A percentile compares a stretch with the other conserved stretches of the same genome.
These are phyloP conservation scores for Ramaria sp. DNA, from an alignment of 768 basidiomycete species.

Conservation along the genomic window DNA sequence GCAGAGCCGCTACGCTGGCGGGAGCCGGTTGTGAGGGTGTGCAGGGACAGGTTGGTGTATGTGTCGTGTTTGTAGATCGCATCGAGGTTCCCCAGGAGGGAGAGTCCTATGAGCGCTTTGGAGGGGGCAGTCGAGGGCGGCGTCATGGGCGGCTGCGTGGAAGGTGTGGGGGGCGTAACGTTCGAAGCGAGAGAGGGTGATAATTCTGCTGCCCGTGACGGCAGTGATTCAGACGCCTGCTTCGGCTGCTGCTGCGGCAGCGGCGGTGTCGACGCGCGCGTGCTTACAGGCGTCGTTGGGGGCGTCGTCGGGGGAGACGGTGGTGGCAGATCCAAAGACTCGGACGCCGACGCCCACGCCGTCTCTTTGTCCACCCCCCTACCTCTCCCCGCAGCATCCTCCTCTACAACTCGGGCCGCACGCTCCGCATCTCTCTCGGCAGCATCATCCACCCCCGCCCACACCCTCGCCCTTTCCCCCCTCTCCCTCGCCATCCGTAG, in stretches of 20 bases:
- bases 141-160: constrained; percentile 9
- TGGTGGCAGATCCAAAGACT: constrained; percentile 46
- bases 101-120: constrained; percentile 62
- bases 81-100: constrained; percentile 78
- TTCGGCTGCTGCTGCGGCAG: constrained; percentile 11
- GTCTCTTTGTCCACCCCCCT: too few species aligned
- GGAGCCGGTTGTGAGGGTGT: constrained; percentile 74
- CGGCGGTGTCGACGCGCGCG: constrained; percentile 18
- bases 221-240: not conserved
- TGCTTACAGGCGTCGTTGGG: constrained; percentile 16
- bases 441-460: too few species aligned
- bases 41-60: constrained; percentile 43
- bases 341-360: constrained; percentile 29
- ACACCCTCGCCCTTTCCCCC: too few species aligned
- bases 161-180: not conserved
- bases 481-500: constrained; percentile 38
- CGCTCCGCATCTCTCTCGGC: too few species aligned
- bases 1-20: constrained; percentile 71
- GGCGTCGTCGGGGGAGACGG: constrained; percentile 37
- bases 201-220: too few species aligned
- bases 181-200: not conserved
- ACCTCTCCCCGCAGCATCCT: too few species aligned
- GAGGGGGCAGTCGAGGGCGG: constrained; percentile 36
- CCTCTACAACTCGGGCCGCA: too few species aligned
- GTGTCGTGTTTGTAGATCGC: constrained; percentile 62